Base-by-base conservation (phyloP, 352 stramenopile species). In the Pythium volutum region DNA sequence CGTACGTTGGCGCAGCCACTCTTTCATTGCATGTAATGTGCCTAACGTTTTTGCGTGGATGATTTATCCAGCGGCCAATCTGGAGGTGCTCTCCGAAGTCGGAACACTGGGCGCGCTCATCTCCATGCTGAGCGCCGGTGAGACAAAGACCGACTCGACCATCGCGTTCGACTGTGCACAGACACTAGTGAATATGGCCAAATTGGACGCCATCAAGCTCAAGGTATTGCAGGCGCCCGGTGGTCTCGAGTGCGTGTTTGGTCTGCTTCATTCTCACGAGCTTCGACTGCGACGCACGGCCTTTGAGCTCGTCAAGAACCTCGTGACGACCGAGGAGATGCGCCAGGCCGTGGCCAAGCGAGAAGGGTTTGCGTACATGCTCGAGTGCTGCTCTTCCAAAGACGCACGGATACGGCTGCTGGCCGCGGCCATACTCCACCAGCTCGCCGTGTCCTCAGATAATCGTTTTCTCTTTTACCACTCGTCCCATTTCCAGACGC, bases 71-170 rank as follows among this genome's bases (percentile, higher is more conserved):
- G 81, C 61, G 11, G 82, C 80, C 10, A 95, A 95, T 60, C 69
- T 93, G 3, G 65, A 81, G 1, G 55, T 93, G 16, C 58, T 95
- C 31, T 82, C 81, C 2, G 69, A 89, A 57, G 77, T 88, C 9
- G 86, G 86, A 0, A 71, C 79, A 0, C 76, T 95, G 4, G 86
- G 86, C 12, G 86, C 84, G 10, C 71, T 91, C 26, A 62, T 95
- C 15, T 87, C 86, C 1, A 87, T 95, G 66, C 60, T 95, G 25
- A 81, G 67, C 31, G 76, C 72, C 5, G 66, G 66, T 3, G 65
- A 88, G 25, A 66, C 74, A 16, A 74, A 75, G 16, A 73, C 84
- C 4, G 86, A 95, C 62, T 56, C 78, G 0, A 61, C 64, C 7
- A 89, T 92, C 22, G 74, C 84, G 3, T 74, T 79, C 14, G 81